A percentile compares a stretch with the other conserved stretches of the same genome.
Evolutionary conservation across 495 filamentous ascomycete genomes (phyloP).

Genomic region (Bombardia bombarda): DNA sequence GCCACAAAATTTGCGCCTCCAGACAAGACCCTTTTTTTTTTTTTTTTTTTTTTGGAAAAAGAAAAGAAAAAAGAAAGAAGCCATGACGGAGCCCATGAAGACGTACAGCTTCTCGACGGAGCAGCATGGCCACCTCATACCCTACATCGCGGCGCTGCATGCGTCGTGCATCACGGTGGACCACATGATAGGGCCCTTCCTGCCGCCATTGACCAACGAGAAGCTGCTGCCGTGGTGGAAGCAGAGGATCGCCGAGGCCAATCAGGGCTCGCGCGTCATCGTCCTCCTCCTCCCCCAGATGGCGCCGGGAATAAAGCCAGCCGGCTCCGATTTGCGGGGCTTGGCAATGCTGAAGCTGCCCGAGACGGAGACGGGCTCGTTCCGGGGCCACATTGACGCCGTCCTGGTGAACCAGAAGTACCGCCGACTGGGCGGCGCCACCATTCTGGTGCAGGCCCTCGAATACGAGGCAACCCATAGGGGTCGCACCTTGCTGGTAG

Average conservation of each 20-base stretch:
- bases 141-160: constrained; percentile 33
- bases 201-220: constrained; percentile 29
- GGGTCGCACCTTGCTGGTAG: constrained; percentile 29
- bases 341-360: constrained; percentile 29
- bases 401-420: constrained; percentile 26
- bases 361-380: constrained; percentile 27
- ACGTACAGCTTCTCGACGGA: constrained; percentile 25
- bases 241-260: constrained; percentile 27
- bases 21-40: too few species aligned
- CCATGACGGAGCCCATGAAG: constrained; percentile 4
- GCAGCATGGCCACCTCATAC: constrained; percentile 25
- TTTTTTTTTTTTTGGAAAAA: too few species aligned
- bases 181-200: constrained; percentile 29
- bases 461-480: constrained; percentile 28
- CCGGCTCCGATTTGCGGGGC: constrained; percentile 26
- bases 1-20: too few species aligned
- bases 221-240: constrained; percentile 34
- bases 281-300: constrained; percentile 23
- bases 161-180: constrained; percentile 30
- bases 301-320: constrained; percentile 15
- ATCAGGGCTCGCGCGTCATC: constrained; percentile 23
- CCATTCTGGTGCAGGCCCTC: constrained; percentile 22
- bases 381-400: constrained; percentile 30
- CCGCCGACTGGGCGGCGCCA: constrained; percentile 24
- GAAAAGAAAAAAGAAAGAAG: not conserved